These are phyloP conservation scores for Volutella citrinella DNA, from an alignment of 2,329 filamentous ascomycete species.

Conservation along the genomic window DNA sequence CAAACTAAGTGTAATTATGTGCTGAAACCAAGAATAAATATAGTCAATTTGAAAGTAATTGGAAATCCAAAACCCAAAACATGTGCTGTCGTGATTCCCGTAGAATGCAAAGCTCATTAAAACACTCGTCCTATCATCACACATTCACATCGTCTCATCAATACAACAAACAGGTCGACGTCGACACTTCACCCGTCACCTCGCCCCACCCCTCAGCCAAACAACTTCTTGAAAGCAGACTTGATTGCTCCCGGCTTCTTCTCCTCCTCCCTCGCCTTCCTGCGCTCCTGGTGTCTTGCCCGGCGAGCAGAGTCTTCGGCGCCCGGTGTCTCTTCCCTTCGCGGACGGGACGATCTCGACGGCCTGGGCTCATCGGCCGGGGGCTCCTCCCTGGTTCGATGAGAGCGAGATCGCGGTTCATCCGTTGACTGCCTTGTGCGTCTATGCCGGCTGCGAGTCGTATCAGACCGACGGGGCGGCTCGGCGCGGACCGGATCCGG, in stretches of 20 bases:
- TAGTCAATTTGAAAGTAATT: conserved; percentile 13
- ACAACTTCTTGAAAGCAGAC: conserved; percentile 30
- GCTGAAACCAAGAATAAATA: too few species aligned
- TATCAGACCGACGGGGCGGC: conserved; percentile 27
- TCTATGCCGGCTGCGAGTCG: conserved; percentile 14
- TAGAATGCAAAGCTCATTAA: conserved; percentile 5
- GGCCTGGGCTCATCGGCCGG: conserved; percentile 11
- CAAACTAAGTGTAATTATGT: too few species aligned
- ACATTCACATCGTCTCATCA: conserved; percentile 21
- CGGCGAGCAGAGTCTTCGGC: conserved; percentile 32
- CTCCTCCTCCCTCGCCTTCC: conserved; percentile 29
- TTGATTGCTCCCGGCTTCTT: conserved; percentile 30
- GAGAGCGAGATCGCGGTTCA: conserved; percentile 20
- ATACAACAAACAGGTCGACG: conserved; percentile 18
- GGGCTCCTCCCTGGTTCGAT: conserved; percentile 17
- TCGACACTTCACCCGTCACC: conserved; percentile 7
- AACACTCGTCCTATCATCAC: conserved; percentile 20
- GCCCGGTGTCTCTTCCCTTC: conserved; percentile 23
- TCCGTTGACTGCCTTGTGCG: conserved; percentile 16
- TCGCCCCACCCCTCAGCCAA: conserved; percentile 20
- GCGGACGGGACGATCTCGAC: conserved; percentile 16
- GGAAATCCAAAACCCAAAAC: conserved; percentile 7
- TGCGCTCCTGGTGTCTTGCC: conserved; percentile 31
- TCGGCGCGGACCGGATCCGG: too few species aligned
- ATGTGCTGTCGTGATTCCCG: conserved; percentile 13